phyloP scores from a whole-genome alignment of 106 monocot genomes.

The Platanthera guangdongensis region DNA sequence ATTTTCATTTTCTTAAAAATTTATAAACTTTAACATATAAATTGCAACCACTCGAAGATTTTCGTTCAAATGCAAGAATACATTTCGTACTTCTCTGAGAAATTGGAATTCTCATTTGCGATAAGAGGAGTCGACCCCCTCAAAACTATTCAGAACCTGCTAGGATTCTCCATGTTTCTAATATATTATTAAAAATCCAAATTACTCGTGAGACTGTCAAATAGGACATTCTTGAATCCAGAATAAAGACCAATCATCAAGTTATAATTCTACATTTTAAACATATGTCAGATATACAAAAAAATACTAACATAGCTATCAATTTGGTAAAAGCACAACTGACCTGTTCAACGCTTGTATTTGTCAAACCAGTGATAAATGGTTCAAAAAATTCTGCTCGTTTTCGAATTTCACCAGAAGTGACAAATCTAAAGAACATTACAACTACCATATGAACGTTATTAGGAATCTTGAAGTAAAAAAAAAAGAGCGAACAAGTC shows the following conservation, averaged over 20 bases:
- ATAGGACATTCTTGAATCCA: not conserved
- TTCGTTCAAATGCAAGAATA: no score
- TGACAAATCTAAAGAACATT: slow-evolving; percentile 93
- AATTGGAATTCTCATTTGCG: no score
- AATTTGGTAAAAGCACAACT: slow-evolving; percentile 5
- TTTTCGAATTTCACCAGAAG: slow-evolving; percentile 67
- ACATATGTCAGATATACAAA: not conserved
- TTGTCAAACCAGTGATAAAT: slow-evolving; percentile 60
- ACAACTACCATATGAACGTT: slow-evolving; percentile 39
- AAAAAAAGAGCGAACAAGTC: not conserved
- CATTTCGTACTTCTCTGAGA: no score
- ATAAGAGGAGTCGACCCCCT: not conserved
- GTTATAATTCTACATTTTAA: not conserved
- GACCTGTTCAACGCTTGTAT: slow-evolving; percentile 68
- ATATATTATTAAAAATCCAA: not conserved
- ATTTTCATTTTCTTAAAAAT: no score
- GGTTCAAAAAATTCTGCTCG: slow-evolving; percentile 79
- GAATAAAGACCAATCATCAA: not conserved
- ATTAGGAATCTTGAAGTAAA: not conserved
- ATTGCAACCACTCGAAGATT: no score
- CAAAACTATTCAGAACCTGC: not conserved
- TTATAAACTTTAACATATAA: no score
- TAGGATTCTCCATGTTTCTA: not conserved
- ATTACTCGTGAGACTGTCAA: not conserved
- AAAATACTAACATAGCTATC: not conserved